Base-by-base conservation (phyloP, 2,329 filamentous ascomycete species). In the Aspergillus thermomutatus region DNA sequence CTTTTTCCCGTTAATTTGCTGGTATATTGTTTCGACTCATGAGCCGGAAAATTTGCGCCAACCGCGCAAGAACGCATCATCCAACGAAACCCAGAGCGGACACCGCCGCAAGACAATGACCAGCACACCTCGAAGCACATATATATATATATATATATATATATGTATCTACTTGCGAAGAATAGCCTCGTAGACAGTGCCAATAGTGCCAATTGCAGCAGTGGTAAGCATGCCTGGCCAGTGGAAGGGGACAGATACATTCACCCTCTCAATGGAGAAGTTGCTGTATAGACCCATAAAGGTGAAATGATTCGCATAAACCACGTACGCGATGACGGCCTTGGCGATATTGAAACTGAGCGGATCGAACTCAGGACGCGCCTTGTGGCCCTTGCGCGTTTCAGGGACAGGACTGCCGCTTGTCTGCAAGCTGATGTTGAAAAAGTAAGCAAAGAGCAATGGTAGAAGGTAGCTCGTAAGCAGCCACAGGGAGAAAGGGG, bases 261-360 rank as follows among this genome's bases (percentile, higher is more conserved):
- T 71, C 48, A 79, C 74, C 51, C 63, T 72, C 3, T 68, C 65
- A 25, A 79, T 65, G 6, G 74, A 70, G 50, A 62, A 64, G 25
- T 62, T 57, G 60, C 68, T 72, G 61, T 70, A 78, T 9, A 76
- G 26, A 19, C 71, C 67, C 63, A 68, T 73, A 56, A 77, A 73
- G 26, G 64, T 69, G 60, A 76, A 75, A 21, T 70, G 66, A 8
- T 72, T 85, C 9, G 82, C 84, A 70, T 92, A 96, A 19, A 96
- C 87, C 34, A 93, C 82, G 73, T 89, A 96, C 7, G 90, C 87
- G 57, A 92, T 75, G 54, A 97, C 72, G 0, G 89, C 92, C 79
- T 96, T 96, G 66, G 85, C 85, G 56, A 97, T 87, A 78, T 92
- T 96, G 77, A 95, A 99, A 23, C 88, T 89, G 69, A 97, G 78